Evolutionary conservation across 805 yeast species (phyloP).

Genomic region (Zygotorulaspora chibaensis): DNA sequence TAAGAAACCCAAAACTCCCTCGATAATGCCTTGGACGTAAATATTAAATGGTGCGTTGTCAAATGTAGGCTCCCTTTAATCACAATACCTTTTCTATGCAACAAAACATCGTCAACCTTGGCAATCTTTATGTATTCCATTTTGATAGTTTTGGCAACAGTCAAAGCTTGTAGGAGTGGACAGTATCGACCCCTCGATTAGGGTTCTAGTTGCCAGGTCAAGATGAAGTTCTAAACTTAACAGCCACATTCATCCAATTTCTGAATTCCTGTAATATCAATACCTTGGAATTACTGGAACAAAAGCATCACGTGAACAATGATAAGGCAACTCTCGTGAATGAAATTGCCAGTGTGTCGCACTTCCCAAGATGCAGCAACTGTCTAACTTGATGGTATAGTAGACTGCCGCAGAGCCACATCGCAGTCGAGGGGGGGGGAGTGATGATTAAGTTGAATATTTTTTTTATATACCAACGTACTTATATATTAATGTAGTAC

Average conservation of each 20-base stretch:
- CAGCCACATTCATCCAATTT: too few species aligned
- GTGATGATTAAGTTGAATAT: too few species aligned
- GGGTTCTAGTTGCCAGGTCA: background rate
- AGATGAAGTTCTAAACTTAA: too few species aligned
- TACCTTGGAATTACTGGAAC: background rate
- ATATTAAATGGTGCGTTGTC: slow-evolving; percentile 73
- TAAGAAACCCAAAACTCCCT: slow-evolving; percentile 89
- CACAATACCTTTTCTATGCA: slow-evolving; percentile 54
- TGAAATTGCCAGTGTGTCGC: too few species aligned
- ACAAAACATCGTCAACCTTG: slow-evolving; percentile 47
- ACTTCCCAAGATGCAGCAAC: too few species aligned
- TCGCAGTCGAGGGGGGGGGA: too few species aligned
- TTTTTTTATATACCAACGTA: background rate
- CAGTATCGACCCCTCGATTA: background rate
- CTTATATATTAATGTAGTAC: slow-evolving; percentile 1
- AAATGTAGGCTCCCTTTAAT: slow-evolving; percentile 60
- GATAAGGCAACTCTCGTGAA: background rate
- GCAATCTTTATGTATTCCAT: slow-evolving; percentile 59
- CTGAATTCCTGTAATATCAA: too few species aligned
- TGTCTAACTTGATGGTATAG: too few species aligned
- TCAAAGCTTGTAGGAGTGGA: background rate
- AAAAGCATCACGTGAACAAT: background rate
- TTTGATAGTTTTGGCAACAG: background rate
- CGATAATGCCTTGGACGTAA: slow-evolving; percentile 38
- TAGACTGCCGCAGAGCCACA: too few species aligned